Percentiles rank a stretch among this genome's conserved stretches.
Conservation (phyloP, 2,329 filamentous ascomycete genomes). For the Didymella lethalis region DNA sequence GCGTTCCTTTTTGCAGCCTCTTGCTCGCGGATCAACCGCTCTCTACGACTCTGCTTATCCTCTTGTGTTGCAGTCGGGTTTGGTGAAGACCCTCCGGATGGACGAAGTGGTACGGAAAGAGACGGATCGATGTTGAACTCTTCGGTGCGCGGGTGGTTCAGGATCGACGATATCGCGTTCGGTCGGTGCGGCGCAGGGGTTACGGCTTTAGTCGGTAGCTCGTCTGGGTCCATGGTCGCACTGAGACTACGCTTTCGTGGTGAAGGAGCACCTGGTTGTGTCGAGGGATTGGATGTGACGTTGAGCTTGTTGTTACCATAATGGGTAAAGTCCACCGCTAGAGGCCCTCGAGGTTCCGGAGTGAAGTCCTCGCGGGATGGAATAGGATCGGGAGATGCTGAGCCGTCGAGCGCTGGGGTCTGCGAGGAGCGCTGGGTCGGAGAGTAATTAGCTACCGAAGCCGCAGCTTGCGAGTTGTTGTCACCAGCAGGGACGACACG, state of each 20-base stretch:
- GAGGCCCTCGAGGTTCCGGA: conserved; percentile 40
- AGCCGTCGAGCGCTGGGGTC: conserved; percentile 44
- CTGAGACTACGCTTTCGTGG: conserved; percentile 50
- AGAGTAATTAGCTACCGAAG: conserved; percentile 42
- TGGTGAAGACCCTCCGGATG: conserved; percentile 33
- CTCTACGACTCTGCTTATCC: conserved; percentile 41
- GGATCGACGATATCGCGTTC: conserved; percentile 46
- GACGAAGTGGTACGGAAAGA: conserved; percentile 33
- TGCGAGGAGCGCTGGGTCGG: conserved; percentile 39
- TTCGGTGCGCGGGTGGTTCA: conserved; percentile 40
- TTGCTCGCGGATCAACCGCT: conserved; percentile 42
- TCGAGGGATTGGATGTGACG: conserved; percentile 27
- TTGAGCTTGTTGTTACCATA: conserved; percentile 31
- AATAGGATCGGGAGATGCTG: conserved; percentile 47
- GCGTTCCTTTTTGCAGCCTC: conserved; percentile 43
- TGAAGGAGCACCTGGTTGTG: conserved; percentile 33
- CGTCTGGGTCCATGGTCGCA: conserved; percentile 41
- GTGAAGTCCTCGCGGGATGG: conserved; percentile 42
- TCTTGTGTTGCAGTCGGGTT: conserved; percentile 32
- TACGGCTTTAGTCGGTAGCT: conserved; percentile 25
- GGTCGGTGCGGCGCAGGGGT: conserved; percentile 42
- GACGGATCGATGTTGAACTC: conserved; percentile 46
- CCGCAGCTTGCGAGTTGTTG: conserved; percentile 47
- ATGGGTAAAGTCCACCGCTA: conserved; percentile 50
- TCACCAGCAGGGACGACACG: conserved; percentile 82